Evolutionary conservation across 352 stramenopile genomes (phyloP), one percentile per base, ranked within the genome.

Genomic region (Globisporangium cystogenes): DNA sequence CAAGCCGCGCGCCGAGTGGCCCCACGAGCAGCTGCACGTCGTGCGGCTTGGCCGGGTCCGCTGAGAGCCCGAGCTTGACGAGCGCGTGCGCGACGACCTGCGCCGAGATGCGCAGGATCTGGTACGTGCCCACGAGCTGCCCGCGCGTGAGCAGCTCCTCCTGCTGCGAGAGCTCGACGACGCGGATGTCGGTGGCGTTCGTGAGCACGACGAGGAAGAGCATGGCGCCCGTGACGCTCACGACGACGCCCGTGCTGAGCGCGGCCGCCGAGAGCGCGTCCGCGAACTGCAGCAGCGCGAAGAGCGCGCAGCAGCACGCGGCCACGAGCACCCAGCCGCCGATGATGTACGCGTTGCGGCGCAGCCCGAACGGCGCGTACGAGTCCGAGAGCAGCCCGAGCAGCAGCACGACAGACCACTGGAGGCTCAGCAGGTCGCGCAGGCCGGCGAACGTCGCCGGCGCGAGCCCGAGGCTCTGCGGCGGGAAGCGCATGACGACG

Each of bases 111-210:
- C 67, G 60, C 10, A 73, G 27, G 15, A 57, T 51, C 33, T 73
- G 57, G 67, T 82, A 82, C 26, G 53, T 51, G 21, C 44, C 68
- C 1, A 76, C 36, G 4, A 82, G 29, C 1, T 42, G 42, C 4
- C 71, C 68, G n/a, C 71, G 68, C 1, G 12, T 21, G 1, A 49
- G 26, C n/a, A 75, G 57, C 15, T 71, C 56, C 41, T 82, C 68
- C 16, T 74, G 63, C 27, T 82, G 71, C 8, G 71, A 65, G 15
- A 78, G 61, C 55, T 82, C 71, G 14, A 82, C 63, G 36, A 80
- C 23, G 24, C 70, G 67, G 41, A 74, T 71, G 53, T 74, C 62
- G 12, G 70, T 55, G 3, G 62, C 60, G 27, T 66, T 70, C 33
- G 62, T 72, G 16, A 65, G 53, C 24, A 72, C 36, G 42, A 72